Conservation (phyloP, 2,329 filamentous ascomycete genomes). For the Alternaria arborescens region DNA sequence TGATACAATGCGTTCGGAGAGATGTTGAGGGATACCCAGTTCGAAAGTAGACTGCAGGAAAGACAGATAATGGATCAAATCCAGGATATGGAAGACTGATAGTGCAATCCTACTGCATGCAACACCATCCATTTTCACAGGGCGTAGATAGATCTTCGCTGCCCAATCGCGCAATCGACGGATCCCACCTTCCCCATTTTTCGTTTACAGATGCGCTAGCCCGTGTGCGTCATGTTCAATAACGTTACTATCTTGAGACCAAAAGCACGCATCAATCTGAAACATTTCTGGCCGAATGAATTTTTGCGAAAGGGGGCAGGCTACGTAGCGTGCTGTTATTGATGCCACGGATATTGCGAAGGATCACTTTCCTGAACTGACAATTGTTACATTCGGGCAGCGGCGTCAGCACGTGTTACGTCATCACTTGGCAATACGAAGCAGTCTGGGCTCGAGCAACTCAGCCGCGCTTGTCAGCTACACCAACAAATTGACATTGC, state of each 20-base stretch:
- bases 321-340: neutral
- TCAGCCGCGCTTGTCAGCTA: conserved; percentile 31
- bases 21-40: neutral
- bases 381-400: conserved; percentile 2
- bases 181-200: conserved; percentile 11
- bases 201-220: conserved; percentile 21
- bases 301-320: neutral
- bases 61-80: neutral
- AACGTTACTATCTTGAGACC: conserved; percentile 10
- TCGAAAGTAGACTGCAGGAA: neutral
- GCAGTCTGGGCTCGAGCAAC: conserved; percentile 20
- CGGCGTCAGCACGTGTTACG: conserved; percentile 28
- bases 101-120: neutral
- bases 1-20: neutral
- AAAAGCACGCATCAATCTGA: conserved; percentile 10
- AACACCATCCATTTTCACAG: neutral
- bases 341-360: neutral
- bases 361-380: neutral
- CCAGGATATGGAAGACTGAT: neutral
- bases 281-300: neutral
- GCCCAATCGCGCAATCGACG: neutral
- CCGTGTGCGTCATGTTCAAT: conserved; percentile 17
- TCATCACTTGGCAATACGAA: conserved; percentile 35
- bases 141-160: neutral
- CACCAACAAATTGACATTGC: conserved; percentile 21